phyloP scores from a whole-genome alignment of 495 filamentous ascomycete genomes.

The Trichoderma erinaceum region DNA sequence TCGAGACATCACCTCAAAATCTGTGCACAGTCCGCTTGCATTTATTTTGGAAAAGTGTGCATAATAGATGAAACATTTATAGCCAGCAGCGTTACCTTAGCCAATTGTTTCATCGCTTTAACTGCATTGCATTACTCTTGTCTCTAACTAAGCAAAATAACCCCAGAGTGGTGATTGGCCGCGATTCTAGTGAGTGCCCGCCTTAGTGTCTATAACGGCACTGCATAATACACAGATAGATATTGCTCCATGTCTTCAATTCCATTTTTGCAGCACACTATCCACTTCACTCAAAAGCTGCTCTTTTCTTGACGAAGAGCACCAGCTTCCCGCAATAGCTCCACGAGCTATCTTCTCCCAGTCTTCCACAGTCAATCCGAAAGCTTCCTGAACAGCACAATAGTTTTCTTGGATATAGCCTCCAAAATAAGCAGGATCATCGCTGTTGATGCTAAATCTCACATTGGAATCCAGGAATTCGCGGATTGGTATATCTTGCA shows the following conservation, averaged over 20 bases:
- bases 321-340: conserved; percentile 60
- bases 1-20: too few relatives aligned
- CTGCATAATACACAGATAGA: neutral
- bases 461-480: conserved; percentile 59
- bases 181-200: too few relatives aligned
- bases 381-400: conserved; percentile 68
- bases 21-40: too few relatives aligned
- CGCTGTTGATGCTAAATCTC: conserved; percentile 64
- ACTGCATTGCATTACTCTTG: too few relatives aligned
- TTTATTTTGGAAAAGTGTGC: too few relatives aligned
- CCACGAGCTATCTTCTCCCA: conserved; percentile 59
- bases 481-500: conserved; percentile 58
- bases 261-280: conserved; percentile 23
- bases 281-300: conserved; percentile 36
- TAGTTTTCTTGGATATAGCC: conserved; percentile 72
- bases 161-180: too few relatives aligned
- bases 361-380: conserved; percentile 52
- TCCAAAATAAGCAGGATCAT: conserved; percentile 79
- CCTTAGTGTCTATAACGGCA: neutral
- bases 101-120: too few relatives aligned
- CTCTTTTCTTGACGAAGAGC: conserved; percentile 38
- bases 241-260: neutral
- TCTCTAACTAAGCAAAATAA: too few relatives aligned
- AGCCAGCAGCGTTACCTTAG: too few relatives aligned
- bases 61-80: too few relatives aligned